Evolutionary conservation across 2,329 filamentous ascomycete species (phyloP), one percentile per base, ranked within the genome.

Genomic region (Cladophialophora exuberans): DNA sequence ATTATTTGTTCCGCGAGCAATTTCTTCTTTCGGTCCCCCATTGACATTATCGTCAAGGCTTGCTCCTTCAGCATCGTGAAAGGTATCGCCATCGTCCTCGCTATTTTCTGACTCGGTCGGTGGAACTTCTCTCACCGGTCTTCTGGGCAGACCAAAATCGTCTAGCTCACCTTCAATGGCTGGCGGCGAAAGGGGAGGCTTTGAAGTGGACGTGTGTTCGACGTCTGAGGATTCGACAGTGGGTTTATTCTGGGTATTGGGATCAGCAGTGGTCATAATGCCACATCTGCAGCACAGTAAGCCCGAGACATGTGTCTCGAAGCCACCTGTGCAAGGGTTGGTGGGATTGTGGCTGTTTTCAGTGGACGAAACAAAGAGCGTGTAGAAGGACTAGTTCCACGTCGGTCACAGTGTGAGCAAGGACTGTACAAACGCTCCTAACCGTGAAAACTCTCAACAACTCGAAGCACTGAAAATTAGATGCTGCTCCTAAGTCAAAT

Each of bases 141-240:
- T 78, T 59, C 87, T 79, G 15, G 86, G 86, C 60, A 90, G 73
- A 46, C 87, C 87, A 68, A 89, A 90, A 62, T 90, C 87, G 69
- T 90, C 87, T 56, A 84, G 73, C 65, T 86, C 83, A 15, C 36
- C 22, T 23, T 35, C 23, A n/a, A 39, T 46, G n/a, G 45, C 13
- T 6, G 30, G 11, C 15, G 49, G 9, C 11, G 23, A n/a, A 15
- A 36, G 13, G 18, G 28, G 20, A 6, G 39, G 11, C 23, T 17
- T 22, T 26, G 20, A 18, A 7, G 9, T 36, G 11, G 41, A 25
- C n/a, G 36, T n/a, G 4, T 20, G 44, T 45, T 38, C 39, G 3
- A n/a, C 28, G 22, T n/a, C 30, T 4, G 44, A 43, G 20, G 53
- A 39, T 45, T 54, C 26, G 25, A 31, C 20, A 43, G 33, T 6